Evolutionary conservation across 768 basidiomycete species (phyloP).

Genomic region (Clavaria fumosa): DNA sequence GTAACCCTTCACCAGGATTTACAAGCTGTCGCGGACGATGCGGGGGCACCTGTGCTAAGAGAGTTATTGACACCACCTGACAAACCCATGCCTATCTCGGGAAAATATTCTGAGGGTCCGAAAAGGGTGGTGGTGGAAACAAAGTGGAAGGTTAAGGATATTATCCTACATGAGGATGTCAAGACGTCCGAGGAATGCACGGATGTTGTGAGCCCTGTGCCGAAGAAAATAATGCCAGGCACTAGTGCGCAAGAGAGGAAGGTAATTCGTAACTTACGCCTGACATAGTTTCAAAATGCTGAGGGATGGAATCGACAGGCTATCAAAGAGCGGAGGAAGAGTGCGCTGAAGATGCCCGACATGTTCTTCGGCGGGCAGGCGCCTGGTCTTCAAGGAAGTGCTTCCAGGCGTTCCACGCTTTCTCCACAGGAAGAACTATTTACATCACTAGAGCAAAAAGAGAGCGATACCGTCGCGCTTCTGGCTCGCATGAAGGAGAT

Average conservation of each 20-base stretch:
- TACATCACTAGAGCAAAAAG: too few relatives aligned
- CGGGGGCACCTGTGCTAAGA: constrained; percentile 16
- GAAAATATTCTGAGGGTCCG: constrained; percentile 21
- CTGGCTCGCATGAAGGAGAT: too few relatives aligned
- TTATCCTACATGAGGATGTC: constrained; percentile 23
- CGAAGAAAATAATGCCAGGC: background rate
- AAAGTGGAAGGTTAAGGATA: constrained; percentile 41
- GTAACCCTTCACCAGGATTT: background rate
- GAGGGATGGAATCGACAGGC: constrained; percentile 21
- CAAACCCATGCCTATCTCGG: constrained; percentile 28
- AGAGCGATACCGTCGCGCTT: too few relatives aligned
- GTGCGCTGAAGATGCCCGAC: constrained; percentile 28
- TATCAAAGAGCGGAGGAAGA: constrained; percentile 46
- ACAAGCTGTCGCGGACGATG: background rate
- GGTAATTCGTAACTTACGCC: background rate
- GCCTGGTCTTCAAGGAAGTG: constrained; percentile 13
- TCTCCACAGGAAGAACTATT: constrained; percentile 11
- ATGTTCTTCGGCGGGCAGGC: constrained; percentile 10
- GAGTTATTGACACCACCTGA: constrained; percentile 45
- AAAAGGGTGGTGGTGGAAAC: constrained; percentile 32
- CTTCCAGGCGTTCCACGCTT: constrained; percentile 34
- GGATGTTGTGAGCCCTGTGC: constrained; percentile 2
- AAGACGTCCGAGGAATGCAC: background rate
- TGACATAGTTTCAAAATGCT: background rate
- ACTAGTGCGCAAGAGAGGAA: constrained; percentile 12